Evolutionary conservation across 768 basidiomycete species (phyloP).

Genomic region (Lactarius psammicola): DNA sequence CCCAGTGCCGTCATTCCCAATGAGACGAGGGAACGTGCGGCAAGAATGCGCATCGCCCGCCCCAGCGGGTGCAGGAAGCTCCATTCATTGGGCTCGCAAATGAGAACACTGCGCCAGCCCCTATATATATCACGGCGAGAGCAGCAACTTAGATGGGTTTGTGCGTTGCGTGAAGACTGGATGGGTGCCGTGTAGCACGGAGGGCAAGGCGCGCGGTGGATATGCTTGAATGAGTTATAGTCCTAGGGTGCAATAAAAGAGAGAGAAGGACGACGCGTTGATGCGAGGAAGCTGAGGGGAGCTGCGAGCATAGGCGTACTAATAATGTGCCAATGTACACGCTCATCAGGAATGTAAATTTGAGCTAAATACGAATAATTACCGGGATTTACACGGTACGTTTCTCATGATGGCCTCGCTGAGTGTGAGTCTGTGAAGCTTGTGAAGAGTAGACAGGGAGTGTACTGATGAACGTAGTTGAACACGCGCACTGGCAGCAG

Average conservation of each 20-base stretch:
- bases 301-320: constrained; percentile 55
- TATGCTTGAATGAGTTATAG: constrained; percentile 81
- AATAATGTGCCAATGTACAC: too few species aligned
- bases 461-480: too few species aligned
- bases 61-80: constrained; percentile 85
- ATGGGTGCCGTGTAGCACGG: constrained; percentile 38
- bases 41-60: constrained; percentile 78
- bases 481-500: too few species aligned
- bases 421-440: too few species aligned
- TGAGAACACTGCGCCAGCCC: constrained; percentile 72
- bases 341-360: too few species aligned
- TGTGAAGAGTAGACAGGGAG: too few species aligned
- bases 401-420: too few species aligned
- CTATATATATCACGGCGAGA: constrained; percentile 55
- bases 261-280: constrained; percentile 57
- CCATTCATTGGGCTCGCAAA: constrained; percentile 88
- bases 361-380: too few species aligned
- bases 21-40: constrained; percentile 68
- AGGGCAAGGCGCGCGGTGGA: constrained; percentile 84
- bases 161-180: constrained; percentile 30
- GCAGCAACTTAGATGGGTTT: constrained; percentile 41
- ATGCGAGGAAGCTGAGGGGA: constrained; percentile 72
- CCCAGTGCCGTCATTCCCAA: too few species aligned
- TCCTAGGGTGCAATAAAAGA: constrained; percentile 87
- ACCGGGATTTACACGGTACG: too few species aligned